Conservation (phyloP, 2,329 filamentous ascomycete species). For the Aspergillus hortae region DNA sequence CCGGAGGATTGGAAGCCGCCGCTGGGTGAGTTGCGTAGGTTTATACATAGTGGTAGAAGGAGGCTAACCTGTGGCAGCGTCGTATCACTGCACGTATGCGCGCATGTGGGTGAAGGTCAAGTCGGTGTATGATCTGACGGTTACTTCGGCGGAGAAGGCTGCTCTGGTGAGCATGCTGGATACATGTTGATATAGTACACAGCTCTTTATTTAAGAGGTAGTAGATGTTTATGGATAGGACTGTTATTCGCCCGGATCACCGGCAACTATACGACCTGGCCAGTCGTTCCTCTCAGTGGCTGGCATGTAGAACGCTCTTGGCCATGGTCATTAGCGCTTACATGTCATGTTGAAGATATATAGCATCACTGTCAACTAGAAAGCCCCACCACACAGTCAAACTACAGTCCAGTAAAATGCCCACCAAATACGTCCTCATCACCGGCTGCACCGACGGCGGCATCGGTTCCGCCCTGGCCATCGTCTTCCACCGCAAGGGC, state of each 20-base stretch:
- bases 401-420: not conserved
- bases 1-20: slow-evolving; percentile 76
- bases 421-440: slow-evolving; percentile 26
- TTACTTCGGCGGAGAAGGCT: slow-evolving; percentile 69
- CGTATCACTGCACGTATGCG: slow-evolving; percentile 76
- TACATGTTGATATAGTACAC: slow-evolving; percentile 49
- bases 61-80: slow-evolving; percentile 30
- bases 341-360: not conserved
- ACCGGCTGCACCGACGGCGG: slow-evolving; percentile 39
- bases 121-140: slow-evolving; percentile 63
- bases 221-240: not conserved
- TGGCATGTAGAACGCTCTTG: not conserved
- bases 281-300: too few relatives aligned
- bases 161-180: slow-evolving; percentile 63
- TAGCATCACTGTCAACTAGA: too few relatives aligned
- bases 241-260: too few relatives aligned
- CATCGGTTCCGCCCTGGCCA: slow-evolving; percentile 36
- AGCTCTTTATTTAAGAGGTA: too few relatives aligned
- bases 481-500: slow-evolving; percentile 29
- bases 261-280: too few relatives aligned
- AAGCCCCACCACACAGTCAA: too few relatives aligned
- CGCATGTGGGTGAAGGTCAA: slow-evolving; percentile 76
- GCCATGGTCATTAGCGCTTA: not conserved
- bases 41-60: not conserved
- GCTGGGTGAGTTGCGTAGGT: slow-evolving; percentile 42